phyloP scores from a whole-genome alignment of 208 protist species.

The Novymonas esmeraldas region DNA sequence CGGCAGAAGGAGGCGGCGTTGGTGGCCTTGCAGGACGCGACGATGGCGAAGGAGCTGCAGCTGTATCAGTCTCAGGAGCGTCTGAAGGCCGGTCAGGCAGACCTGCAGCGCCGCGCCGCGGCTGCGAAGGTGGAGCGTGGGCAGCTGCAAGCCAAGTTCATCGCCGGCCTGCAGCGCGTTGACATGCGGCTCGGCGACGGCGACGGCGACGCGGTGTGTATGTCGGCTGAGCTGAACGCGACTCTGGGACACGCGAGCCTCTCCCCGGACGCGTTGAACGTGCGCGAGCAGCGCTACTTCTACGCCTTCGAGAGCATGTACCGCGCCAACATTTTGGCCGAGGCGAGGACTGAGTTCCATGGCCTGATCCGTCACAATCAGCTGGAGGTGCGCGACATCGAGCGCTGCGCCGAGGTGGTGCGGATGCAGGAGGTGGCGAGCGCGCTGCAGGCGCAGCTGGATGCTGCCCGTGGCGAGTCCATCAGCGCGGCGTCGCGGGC shows the following conservation, averaged over 20 bases:
- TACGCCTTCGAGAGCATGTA: slow-evolving; percentile 39
- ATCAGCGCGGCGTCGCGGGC: slow-evolving; percentile 12
- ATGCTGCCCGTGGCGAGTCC: slow-evolving; percentile 18
- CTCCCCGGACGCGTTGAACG: slow-evolving; percentile 20
- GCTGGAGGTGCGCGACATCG: slow-evolving; percentile 37
- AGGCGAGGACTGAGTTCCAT: slow-evolving; percentile 35
- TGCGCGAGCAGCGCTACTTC: slow-evolving; percentile 39
- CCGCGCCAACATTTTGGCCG: slow-evolving; percentile 37
- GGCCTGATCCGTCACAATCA: slow-evolving; percentile 31
- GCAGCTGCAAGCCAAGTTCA: slow-evolving; percentile 19
- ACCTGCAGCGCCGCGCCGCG: slow-evolving; percentile 28
- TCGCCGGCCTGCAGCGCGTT: slow-evolving; percentile 26
- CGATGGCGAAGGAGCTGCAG: slow-evolving; percentile 23
- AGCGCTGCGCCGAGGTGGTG: slow-evolving; percentile 40
- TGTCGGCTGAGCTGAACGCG: slow-evolving; percentile 28
- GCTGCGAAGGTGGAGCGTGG: slow-evolving; percentile 19
- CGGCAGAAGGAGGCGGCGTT: slow-evolving; percentile 30
- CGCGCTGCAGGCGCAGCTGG: slow-evolving; percentile 30
- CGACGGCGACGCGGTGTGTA: slow-evolving; percentile 15
- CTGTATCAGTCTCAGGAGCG: slow-evolving; percentile 35
- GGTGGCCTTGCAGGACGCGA: slow-evolving; percentile 26
- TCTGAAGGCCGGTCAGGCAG: slow-evolving; percentile 25
- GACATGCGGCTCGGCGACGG: slow-evolving; percentile 27
- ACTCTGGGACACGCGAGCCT: slow-evolving; percentile 2
- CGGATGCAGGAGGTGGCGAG: slow-evolving; percentile 26